Evolutionary conservation across 306 rosid species (phyloP).

Genomic region (Begonia masoniana): DNA sequence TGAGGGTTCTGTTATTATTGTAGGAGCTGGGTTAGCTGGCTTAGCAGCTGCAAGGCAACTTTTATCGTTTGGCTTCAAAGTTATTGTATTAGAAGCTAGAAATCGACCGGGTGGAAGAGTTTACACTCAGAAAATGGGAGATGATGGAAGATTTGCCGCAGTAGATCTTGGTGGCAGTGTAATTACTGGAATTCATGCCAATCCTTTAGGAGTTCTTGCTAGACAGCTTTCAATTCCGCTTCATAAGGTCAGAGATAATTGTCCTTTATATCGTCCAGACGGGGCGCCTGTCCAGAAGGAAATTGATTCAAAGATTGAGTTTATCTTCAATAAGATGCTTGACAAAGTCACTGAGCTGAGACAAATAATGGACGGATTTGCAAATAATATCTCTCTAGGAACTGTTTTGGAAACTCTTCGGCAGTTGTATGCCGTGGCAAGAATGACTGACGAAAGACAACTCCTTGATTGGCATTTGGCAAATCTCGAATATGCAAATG

Average conservation of each 20-base stretch:
- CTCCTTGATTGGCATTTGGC: conserved; percentile 95
- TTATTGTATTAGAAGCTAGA: conserved; percentile 75
- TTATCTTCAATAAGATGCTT: conserved; percentile 65
- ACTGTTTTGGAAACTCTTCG: conserved; percentile 71
- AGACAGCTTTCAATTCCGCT: conserved; percentile 89
- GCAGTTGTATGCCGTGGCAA: conserved; percentile 55
- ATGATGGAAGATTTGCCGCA: conserved; percentile 46
- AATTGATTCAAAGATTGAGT: conserved; percentile 52
- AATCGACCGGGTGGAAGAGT: conserved; percentile 90
- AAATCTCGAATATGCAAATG: conserved; percentile 89
- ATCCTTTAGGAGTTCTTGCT: conserved; percentile 89
- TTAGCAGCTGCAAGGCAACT: conserved; percentile 93
- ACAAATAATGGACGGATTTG: conserved; percentile 79
- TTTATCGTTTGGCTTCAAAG: conserved; percentile 71
- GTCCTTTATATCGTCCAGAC: conserved; percentile 78
- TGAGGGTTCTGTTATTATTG: conserved; percentile 58
- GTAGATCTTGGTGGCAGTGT: conserved; percentile 88
- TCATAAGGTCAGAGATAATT: conserved; percentile 79
- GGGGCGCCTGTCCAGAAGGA: conserved; percentile 55
- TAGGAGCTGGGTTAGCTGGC: conserved; percentile 94
- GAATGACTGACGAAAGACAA: conserved; percentile 53
- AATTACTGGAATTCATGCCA: conserved; percentile 89
- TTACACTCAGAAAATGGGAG: conserved; percentile 77
- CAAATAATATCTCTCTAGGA: conserved; percentile 66
- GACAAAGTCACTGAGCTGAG: conserved; percentile 87